Percentiles rank a stretch among this genome's conserved stretches.
phyloP scores from a whole-genome alignment of 129 eudicot species.

The Chrysanthemum lavandulifolium region DNA sequence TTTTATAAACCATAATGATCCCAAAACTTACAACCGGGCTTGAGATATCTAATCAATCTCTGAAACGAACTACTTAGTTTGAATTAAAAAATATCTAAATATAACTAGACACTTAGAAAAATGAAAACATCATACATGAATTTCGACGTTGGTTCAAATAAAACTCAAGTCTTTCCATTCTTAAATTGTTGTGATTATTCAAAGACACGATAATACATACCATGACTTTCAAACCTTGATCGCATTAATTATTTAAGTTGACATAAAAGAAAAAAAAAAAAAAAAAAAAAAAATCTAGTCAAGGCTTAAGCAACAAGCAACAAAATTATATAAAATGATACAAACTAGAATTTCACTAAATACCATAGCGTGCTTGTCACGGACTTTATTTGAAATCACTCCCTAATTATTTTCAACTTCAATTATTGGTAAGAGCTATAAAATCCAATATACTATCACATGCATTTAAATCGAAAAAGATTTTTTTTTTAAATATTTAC shows the following conservation, averaged over 20 bases:
- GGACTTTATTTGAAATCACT: constrained; percentile 1
- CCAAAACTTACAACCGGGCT: too few species aligned
- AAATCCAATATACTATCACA: background rate
- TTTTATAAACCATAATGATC: too few species aligned
- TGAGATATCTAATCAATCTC: too few species aligned
- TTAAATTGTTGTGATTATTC: too few species aligned
- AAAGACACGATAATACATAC: too few species aligned
- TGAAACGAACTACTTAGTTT: too few species aligned
- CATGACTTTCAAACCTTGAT: background rate
- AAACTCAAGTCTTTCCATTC: too few species aligned
- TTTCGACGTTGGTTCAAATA: too few species aligned
- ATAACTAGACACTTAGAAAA: too few species aligned
- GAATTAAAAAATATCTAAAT: too few species aligned
- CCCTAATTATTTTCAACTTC: background rate
- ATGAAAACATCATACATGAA: too few species aligned
- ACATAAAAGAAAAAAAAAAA: too few species aligned
- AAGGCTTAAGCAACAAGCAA: constrained; percentile 20
- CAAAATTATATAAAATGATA: background rate
- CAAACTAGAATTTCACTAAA: background rate
- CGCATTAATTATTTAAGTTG: background rate
- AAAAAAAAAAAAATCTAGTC: background rate
- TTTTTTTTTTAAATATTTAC: background rate
- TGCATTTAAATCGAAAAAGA: background rate
- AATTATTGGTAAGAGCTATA: background rate
- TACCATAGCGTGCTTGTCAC: constrained; percentile 23